These are phyloP conservation scores for Botrytis pseudocinerea DNA, from an alignment of 2,329 filamentous ascomycete genomes.

Conservation along the genomic window DNA sequence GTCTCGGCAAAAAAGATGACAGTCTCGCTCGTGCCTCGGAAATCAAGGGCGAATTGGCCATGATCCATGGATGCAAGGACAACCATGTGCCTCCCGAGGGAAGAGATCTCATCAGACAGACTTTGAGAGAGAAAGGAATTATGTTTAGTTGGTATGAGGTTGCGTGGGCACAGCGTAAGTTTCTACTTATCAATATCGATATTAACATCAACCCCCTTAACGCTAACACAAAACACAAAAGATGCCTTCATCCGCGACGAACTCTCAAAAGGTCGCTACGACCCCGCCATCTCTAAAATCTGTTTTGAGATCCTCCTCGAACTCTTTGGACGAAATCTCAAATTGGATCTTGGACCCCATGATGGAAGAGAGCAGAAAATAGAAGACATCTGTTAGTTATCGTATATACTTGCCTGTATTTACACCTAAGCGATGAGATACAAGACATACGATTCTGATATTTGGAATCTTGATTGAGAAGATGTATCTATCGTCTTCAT, in stretches of 20 bases:
- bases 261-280: constrained; percentile 89
- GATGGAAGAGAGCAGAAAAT: constrained; percentile 61
- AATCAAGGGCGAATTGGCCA: constrained; percentile 76
- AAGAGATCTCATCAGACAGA: constrained; percentile 78
- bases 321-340: constrained; percentile 75
- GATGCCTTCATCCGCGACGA: constrained; percentile 93
- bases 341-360: constrained; percentile 72
- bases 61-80: constrained; percentile 92
- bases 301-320: constrained; percentile 92
- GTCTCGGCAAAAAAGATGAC: constrained; percentile 64
- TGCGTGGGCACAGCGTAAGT: constrained; percentile 81
- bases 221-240: constrained; percentile 32
- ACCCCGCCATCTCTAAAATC: constrained; percentile 80
- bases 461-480: background rate
- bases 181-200: background rate
- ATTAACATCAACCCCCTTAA: background rate
- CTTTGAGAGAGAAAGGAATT: constrained; percentile 73
- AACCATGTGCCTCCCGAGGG: constrained; percentile 84
- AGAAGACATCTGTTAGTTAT: constrained; percentile 69
- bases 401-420: background rate
- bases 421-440: background rate
- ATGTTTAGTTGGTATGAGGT: constrained; percentile 84
- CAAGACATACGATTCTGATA: background rate
- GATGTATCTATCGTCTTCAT: rapidly evolving
- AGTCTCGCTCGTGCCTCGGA: constrained; percentile 57